Conservation (phyloP, 2,329 filamentous ascomycete species). For the Fusarium sp. region DNA sequence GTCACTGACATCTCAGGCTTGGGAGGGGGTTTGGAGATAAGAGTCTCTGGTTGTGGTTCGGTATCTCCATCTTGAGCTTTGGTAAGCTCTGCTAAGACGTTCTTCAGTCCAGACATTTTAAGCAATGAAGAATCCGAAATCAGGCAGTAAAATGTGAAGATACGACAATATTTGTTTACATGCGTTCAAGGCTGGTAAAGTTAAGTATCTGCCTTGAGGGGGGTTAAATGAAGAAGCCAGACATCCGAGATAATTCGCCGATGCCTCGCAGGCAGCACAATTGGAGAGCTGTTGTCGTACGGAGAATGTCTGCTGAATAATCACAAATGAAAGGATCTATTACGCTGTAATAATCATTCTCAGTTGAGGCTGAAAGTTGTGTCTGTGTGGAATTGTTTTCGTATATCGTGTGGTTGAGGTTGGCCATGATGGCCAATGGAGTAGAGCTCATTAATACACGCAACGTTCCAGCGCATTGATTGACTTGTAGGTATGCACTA, state of each 20-base stretch:
- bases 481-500: not conserved
- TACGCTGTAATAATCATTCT: not conserved
- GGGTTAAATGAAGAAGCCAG: not conserved
- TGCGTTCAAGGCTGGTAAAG: not conserved
- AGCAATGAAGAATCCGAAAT: not conserved
- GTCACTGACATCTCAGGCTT: slow-evolving; percentile 56
- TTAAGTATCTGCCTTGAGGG: slow-evolving; percentile 3
- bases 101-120: slow-evolving; percentile 34
- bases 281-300: not conserved
- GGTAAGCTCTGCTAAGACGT: slow-evolving; percentile 30
- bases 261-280: slow-evolving; percentile 4
- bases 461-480: slow-evolving; percentile 42
- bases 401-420: slow-evolving; percentile 15
- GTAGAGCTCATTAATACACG: slow-evolving; percentile 36
- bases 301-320: not conserved
- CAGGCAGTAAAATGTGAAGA: not conserved
- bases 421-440: slow-evolving; percentile 28
- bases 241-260: not conserved
- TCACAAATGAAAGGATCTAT: not conserved
- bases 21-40: slow-evolving; percentile 44
- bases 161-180: not conserved
- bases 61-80: slow-evolving; percentile 7
- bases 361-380: not conserved
- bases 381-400: slow-evolving; percentile 5
- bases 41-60: slow-evolving; percentile 35